A percentile compares a stretch with the other conserved stretches of the same genome.
Evolutionary conservation across 768 basidiomycete genomes (phyloP).

Genomic region (Pulveroboletus sp.): DNA sequence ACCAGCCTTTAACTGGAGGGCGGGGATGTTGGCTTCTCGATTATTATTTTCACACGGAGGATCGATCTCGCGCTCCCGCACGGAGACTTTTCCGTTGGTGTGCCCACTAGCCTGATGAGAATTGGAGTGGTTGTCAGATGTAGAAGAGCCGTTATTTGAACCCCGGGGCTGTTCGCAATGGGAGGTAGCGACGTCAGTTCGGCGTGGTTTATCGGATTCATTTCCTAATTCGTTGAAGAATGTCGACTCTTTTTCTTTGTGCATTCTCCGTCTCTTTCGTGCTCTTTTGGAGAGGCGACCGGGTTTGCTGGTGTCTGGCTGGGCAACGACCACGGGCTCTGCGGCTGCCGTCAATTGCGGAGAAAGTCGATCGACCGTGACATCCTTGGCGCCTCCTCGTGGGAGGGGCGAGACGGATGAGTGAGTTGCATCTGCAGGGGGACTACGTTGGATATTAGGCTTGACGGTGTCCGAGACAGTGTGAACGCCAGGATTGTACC

Average conservation of each 20-base stretch:
- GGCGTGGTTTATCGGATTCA: not conserved
- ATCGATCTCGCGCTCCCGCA: not conserved
- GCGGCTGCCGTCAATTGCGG: not conserved
- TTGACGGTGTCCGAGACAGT: slow-evolving; percentile 13
- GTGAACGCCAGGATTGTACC: slow-evolving; percentile 21
- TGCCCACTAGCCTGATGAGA: not conserved
- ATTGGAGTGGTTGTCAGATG: not conserved
- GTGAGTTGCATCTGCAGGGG: not conserved
- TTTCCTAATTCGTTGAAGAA: not conserved
- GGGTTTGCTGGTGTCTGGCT: not conserved
- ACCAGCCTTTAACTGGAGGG: slow-evolving; percentile 16
- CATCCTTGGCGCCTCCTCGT: not conserved
- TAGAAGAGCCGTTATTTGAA: not conserved
- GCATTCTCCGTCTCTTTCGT: slow-evolving; percentile 17
- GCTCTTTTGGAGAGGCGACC: slow-evolving; percentile 4
- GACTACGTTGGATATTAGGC: not conserved
- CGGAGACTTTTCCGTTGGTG: not conserved
- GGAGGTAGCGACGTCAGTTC: not conserved
- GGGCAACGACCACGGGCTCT: not conserved
- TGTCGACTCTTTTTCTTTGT: slow-evolving; percentile 4
- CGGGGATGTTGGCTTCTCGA: not conserved
- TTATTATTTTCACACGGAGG: not conserved
- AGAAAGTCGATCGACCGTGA: not conserved
- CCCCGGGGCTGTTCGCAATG: slow-evolving; percentile 2
- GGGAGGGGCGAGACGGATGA: not conserved